These are phyloP conservation scores for Dipteronia sinensis DNA, from an alignment of 345 rosid species.

Conservation along the genomic window DNA sequence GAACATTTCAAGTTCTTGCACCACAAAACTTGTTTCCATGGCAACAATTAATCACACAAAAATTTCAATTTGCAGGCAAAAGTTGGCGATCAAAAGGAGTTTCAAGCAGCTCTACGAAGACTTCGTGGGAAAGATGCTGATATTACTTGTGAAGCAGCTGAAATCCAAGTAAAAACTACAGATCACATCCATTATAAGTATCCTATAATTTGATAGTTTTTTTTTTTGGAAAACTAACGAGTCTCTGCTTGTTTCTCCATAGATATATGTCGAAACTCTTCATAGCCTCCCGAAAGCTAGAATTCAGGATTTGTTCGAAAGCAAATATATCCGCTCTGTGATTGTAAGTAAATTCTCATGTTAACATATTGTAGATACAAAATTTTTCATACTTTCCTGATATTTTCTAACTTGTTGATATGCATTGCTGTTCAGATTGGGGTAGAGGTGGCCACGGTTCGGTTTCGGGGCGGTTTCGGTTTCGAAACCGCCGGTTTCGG, in stretches of 20 bases:
- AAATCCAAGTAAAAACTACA: conserved; percentile 54
- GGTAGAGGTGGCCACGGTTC: too few species aligned
- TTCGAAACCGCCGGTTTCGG: too few species aligned
- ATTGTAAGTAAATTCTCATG: conserved; percentile 47
- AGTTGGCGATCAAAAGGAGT: conserved; percentile 64
- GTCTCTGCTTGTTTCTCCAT: conserved; percentile 18
- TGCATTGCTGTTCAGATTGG: conserved; percentile 52
- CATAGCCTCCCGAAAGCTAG: conserved; percentile 69
- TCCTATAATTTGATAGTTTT: conserved; percentile 1
- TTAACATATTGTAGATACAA: not conserved
- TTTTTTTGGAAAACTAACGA: conserved; percentile 10
- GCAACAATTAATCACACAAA: not conserved
- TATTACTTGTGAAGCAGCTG: conserved; percentile 67
- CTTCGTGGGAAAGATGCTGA: conserved; percentile 74
- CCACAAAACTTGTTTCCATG: not conserved
- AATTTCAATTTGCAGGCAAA: conserved; percentile 55
- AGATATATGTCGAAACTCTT: conserved; percentile 54
- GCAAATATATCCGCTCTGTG: conserved; percentile 62
- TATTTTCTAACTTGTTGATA: conserved; percentile 6
- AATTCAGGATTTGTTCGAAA: conserved; percentile 58
- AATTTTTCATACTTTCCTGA: conserved; percentile 2
- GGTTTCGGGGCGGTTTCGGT: too few species aligned
- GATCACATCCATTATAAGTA: conserved; percentile 6
- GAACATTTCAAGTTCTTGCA: not conserved
- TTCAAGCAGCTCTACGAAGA: conserved; percentile 56